Base-by-base conservation (phyloP, 768 basidiomycete genomes). In the Lactarius deliciosus region DNA sequence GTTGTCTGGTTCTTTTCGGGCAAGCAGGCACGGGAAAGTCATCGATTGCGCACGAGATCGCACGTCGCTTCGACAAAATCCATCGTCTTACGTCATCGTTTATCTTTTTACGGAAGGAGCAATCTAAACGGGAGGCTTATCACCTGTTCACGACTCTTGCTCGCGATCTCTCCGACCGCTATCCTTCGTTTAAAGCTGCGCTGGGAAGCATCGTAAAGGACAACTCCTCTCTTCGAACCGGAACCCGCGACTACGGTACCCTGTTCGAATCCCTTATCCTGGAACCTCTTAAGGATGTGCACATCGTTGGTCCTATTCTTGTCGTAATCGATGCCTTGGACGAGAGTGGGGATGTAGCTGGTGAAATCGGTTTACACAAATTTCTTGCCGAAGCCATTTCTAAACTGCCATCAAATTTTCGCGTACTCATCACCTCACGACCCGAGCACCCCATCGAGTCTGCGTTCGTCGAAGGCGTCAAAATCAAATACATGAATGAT, bases 301-400 rank as follows among this genome's bases (percentile, higher is more conserved):
- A 41, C 34, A 28, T 60, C 18, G 58, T 30, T 5, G 38, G 38
- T 16, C 58, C 58, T 9, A 43, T 60, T 22, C 40, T 60, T 8
- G 28, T 60, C 15, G 40, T 60, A 11, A 60, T 60, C 38, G 58
- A 60, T 30, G 58, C 38, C 22, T 11, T 60, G 22, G 58, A 60
- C 18, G 58, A 60, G 7, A 40, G 58, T 20, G 58, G n/a, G 15
- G 58, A 60, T 18, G 36, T 8, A 41, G 16, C 38, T 43, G 16
- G 22, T 8, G 7, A 9, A 25, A 40, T 6, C 1, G 38, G 38
- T 1, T 22, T 57, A 9, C 55, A 57, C 34, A 36, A 34, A 11
- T 57, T 57, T n/a, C 55, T 57, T 8, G 28, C 55, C n/a, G 9
- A 34, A 18, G 7, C 9, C 16, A 16, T 57, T 5, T 15, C 11